Evolutionary conservation across 768 basidiomycete genomes (phyloP), one percentile per base, ranked within the genome.

Genomic region (Tephrocybe rancida): DNA sequence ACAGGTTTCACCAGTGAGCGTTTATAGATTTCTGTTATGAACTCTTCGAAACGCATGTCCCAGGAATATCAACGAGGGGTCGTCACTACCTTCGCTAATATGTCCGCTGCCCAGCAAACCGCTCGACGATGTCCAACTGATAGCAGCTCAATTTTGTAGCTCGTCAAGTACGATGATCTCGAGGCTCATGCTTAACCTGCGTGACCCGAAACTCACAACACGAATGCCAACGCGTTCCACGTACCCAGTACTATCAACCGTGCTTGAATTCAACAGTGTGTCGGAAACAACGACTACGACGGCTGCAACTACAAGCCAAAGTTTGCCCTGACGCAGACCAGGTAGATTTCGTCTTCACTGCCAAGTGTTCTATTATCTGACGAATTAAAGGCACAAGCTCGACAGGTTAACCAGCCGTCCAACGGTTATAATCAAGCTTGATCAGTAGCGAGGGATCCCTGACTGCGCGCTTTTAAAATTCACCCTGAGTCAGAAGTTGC

Each of bases 101-200:
- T 61, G 64, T 65, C 43, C 32, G 48, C 9, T 16, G n/a, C n/a
- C 18, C 41, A 11, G 2, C 26, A 29, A n/a, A 5, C n/a, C n/a
- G n/a, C n/a, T n/a, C n/a, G n/a, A n/a, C n/a, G n/a, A n/a, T n/a
- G n/a, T n/a, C n/a, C n/a, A n/a, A 45, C 30, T n/a, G 34, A 34
- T 1, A 19, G 26, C n/a, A 21, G n/a, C n/a, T n/a, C 10, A 8
- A n/a, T 5, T 3, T 7, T 24, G n/a, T 34, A 71, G 67, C 45
- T 55, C 64, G n/a, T 68, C 70, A 43, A 69, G 68, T 3, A 62
- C 62, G 16, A 66, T 68, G 65, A 61, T 67, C 42, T 66, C 68
- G 8, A 62, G 70, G 24, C 65, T 71, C 54, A 65, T 69, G 58
- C 58, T 71, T 11, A 69, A 71, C 54, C 52, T 71, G 3, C 66